Percentiles rank a stretch among this genome's conserved stretches.
These are phyloP conservation scores for Fusarium devonianum DNA, from an alignment of 2,329 filamentous ascomycete genomes.

Conservation along the genomic window DNA sequence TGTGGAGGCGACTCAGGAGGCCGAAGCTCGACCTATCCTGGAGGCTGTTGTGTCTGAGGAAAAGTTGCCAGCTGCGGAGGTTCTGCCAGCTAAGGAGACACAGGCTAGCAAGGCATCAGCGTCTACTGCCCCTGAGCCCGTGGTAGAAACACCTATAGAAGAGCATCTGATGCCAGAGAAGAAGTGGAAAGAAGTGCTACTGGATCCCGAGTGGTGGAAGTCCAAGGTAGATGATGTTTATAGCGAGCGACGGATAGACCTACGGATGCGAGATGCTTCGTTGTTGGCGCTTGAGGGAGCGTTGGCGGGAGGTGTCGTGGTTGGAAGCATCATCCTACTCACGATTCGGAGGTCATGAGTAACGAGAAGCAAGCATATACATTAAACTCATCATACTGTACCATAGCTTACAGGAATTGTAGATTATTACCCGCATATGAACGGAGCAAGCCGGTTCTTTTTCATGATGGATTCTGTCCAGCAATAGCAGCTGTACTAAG, in stretches of 20 bases:
- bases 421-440: slow-evolving; percentile 11
- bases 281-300: slow-evolving; percentile 73
- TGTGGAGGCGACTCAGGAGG: slow-evolving; percentile 13
- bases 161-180: slow-evolving; percentile 2
- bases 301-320: slow-evolving; percentile 68
- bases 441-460: too few species aligned
- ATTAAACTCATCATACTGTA: slow-evolving; percentile 29
- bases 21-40: slow-evolving; percentile 1
- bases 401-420: slow-evolving; percentile 24
- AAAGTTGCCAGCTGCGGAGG: slow-evolving; percentile 4
- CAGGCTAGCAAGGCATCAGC: slow-evolving; percentile 7
- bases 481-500: too few species aligned
- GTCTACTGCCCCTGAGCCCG: slow-evolving; percentile 5
- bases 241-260: slow-evolving; percentile 68
- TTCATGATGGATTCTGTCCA: too few species aligned
- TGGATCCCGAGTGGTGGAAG: slow-evolving; percentile 56
- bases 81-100: not conserved
- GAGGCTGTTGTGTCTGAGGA: slow-evolving; percentile 18
- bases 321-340: slow-evolving; percentile 60
- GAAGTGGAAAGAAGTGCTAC: slow-evolving; percentile 54
- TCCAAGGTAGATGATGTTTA: slow-evolving; percentile 63
- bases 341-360: slow-evolving; percentile 48
- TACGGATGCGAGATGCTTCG: slow-evolving; percentile 75
- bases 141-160: slow-evolving; percentile 9
- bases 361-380: slow-evolving; percentile 23